A percentile compares a stretch with the other conserved stretches of the same genome.
These are phyloP conservation scores for Colletotrichum limetticola DNA, from an alignment of 2,329 filamentous ascomycete species.

Conservation along the genomic window DNA sequence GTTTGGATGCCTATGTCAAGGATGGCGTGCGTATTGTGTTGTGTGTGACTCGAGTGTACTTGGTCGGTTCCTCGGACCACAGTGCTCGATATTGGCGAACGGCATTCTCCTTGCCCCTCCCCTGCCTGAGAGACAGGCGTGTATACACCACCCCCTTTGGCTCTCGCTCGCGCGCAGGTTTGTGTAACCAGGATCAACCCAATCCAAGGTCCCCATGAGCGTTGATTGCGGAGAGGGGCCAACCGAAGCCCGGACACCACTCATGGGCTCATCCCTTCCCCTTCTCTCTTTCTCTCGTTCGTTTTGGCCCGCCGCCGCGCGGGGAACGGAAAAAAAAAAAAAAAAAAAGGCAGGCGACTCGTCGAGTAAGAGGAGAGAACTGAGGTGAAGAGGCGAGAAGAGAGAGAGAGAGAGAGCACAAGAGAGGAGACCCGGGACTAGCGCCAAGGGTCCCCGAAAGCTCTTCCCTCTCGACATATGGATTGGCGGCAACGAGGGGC, in stretches of 20 bases:
- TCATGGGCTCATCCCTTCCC: constrained; percentile 8
- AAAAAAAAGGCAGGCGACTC: not conserved
- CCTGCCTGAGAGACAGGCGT: not conserved
- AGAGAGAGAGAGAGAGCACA: not conserved
- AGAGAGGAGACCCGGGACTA: not conserved
- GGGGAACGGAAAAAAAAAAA: no score
- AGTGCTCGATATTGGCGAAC: constrained; percentile 24
- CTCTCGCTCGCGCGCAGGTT: constrained; percentile 2
- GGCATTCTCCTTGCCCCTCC: constrained; percentile 10
- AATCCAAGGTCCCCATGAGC: constrained; percentile 21
- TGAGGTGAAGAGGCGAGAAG: not conserved
- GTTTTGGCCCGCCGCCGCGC: not conserved
- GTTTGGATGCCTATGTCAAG: not conserved
- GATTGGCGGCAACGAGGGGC: not conserved
- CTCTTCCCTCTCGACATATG: not conserved
- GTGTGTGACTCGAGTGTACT: constrained; percentile 22
- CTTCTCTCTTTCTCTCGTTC: constrained; percentile 8
- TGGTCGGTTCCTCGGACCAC: constrained; percentile 25
- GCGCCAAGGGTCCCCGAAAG: constrained; percentile 20
- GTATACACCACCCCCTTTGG: not conserved
- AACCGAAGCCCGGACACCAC: constrained; percentile 13
- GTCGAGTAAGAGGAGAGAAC: not conserved
- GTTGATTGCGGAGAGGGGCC: constrained; percentile 31
- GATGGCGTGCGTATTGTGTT: not conserved
- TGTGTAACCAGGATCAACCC: constrained; percentile 30